Evolutionary conservation across 2,329 filamentous ascomycete genomes (phyloP).

Genomic region (Penicillium sp.): DNA sequence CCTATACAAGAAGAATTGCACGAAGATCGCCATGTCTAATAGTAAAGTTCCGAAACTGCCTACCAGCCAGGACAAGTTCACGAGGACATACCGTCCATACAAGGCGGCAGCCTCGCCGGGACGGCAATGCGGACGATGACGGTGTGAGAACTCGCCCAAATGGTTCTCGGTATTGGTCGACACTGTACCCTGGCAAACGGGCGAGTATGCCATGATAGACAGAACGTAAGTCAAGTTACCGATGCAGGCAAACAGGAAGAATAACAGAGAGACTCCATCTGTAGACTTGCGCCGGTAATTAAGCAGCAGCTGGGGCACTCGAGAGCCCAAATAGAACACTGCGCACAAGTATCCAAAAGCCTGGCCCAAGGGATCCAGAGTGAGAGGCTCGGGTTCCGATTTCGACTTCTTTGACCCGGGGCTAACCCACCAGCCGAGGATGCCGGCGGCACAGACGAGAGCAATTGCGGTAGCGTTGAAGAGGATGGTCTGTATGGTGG

Average conservation of each 20-base stretch:
- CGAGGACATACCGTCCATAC: slow-evolving; percentile 81
- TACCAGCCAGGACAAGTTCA: slow-evolving; percentile 88
- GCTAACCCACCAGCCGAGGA: slow-evolving; percentile 83
- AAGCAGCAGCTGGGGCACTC: slow-evolving; percentile 85
- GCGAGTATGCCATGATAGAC: slow-evolving; percentile 87
- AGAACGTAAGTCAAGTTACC: slow-evolving; percentile 93
- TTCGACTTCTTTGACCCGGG: slow-evolving; percentile 41
- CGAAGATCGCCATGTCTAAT: slow-evolving; percentile 83
- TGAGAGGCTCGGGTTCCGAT: slow-evolving; percentile 48
- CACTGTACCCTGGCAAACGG: slow-evolving; percentile 57
- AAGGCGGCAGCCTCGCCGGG: slow-evolving; percentile 66
- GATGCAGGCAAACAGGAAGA: slow-evolving; percentile 95
- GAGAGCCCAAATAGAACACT: slow-evolving; percentile 82
- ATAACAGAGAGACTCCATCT: slow-evolving; percentile 89
- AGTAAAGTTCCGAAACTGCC: slow-evolving; percentile 87
- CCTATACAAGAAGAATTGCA: slow-evolving; percentile 87
- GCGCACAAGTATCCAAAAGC: slow-evolving; percentile 94
- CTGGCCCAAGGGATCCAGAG: slow-evolving; percentile 79
- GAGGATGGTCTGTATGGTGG: slow-evolving; percentile 54
- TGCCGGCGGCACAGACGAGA: slow-evolving; percentile 80
- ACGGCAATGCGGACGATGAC: slow-evolving; percentile 54
- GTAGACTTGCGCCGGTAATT: slow-evolving; percentile 93
- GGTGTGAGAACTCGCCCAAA: slow-evolving; percentile 5
- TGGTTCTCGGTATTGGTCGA: slow-evolving; percentile 26
- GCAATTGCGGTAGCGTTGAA: slow-evolving; percentile 78